These are phyloP conservation scores for Rhipidocladum racemiflorum DNA, from an alignment of 176 grass and related monocot species.

Conservation along the genomic window DNA sequence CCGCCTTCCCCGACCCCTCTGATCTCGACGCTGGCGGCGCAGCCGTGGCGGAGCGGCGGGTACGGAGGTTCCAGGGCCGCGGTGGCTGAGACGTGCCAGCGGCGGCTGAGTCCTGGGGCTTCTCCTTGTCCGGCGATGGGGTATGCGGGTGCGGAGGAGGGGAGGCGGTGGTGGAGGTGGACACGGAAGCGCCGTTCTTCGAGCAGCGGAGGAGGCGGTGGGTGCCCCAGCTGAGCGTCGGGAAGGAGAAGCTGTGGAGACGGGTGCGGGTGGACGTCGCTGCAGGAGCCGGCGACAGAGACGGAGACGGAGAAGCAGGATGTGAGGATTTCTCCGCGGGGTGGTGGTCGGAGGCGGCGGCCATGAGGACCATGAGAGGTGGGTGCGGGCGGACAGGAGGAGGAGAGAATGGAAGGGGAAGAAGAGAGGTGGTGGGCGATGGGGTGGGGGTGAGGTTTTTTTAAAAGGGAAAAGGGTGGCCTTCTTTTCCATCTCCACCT, in stretches of 20 bases:
- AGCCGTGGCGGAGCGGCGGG: constrained; percentile 10
- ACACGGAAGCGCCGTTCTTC: not conserved
- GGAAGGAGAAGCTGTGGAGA: constrained; percentile 38
- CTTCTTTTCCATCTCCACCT: not conserved
- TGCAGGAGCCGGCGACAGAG: not conserved
- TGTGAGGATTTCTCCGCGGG: not conserved
- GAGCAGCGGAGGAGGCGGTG: constrained; percentile 44
- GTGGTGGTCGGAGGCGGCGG: constrained; percentile 11
- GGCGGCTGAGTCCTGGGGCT: not conserved
- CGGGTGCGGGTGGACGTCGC: not conserved
- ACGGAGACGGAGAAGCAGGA: not conserved
- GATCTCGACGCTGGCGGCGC: not conserved
- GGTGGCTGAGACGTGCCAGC: not conserved
- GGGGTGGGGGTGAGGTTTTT: constrained; percentile 28
- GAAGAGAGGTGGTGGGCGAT: not conserved
- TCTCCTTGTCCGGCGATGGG: constrained; percentile 29
- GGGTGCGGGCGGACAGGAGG: not conserved
- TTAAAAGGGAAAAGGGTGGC: not conserved
- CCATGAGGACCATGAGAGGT: constrained; percentile 41
- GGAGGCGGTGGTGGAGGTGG: not conserved
- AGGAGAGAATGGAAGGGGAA: not conserved
- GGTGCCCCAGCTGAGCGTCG: constrained; percentile 33
- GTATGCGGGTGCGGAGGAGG: constrained; percentile 8
- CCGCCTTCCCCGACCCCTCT: not conserved
- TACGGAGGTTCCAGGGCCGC: constrained; percentile 31